These are phyloP conservation scores for Phaffia tasmanica DNA, from an alignment of 768 basidiomycete species.

Conservation along the genomic window DNA sequence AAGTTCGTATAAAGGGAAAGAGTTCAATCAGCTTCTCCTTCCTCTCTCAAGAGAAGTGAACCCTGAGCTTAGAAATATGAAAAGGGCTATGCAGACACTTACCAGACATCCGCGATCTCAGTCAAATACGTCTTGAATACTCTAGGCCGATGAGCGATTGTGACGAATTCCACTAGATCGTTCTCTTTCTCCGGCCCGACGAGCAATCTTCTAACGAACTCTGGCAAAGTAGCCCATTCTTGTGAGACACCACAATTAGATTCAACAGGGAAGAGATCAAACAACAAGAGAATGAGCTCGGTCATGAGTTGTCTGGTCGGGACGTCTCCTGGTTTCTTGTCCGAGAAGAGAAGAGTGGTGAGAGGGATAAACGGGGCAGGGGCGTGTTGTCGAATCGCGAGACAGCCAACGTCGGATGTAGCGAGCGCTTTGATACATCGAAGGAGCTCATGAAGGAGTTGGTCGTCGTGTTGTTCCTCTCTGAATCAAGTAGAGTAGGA, in stretches of 20 bases:
- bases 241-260: conserved; percentile 23
- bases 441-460: conserved; percentile 78
- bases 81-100: conserved; percentile 73
- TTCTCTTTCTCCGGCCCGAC: conserved; percentile 32
- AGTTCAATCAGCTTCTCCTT: conserved; percentile 40
- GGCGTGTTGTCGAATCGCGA: conserved; percentile 71
- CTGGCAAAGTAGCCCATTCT: conserved; percentile 21
- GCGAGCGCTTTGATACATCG: conserved; percentile 89
- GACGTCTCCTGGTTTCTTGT: conserved; percentile 95
- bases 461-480: conserved; percentile 96
- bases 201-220: conserved; percentile 29
- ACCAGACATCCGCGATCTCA: conserved; percentile 76
- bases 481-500: conserved; percentile 41
- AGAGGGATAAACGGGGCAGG: conserved; percentile 81
- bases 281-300: conserved; percentile 73
- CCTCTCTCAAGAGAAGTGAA: not conserved
- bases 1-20: conserved; percentile 55
- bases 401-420: conserved; percentile 43
- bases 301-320: conserved; percentile 78
- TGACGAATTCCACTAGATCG: conserved; percentile 39
- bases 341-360: conserved; percentile 75
- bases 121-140: conserved; percentile 71
- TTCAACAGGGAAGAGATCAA: conserved; percentile 64
- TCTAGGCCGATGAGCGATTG: conserved; percentile 39
- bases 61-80: conserved; percentile 43